Conservation (phyloP, 2,329 filamentous ascomycete species). For the Paramyrothecium roridum region DNA sequence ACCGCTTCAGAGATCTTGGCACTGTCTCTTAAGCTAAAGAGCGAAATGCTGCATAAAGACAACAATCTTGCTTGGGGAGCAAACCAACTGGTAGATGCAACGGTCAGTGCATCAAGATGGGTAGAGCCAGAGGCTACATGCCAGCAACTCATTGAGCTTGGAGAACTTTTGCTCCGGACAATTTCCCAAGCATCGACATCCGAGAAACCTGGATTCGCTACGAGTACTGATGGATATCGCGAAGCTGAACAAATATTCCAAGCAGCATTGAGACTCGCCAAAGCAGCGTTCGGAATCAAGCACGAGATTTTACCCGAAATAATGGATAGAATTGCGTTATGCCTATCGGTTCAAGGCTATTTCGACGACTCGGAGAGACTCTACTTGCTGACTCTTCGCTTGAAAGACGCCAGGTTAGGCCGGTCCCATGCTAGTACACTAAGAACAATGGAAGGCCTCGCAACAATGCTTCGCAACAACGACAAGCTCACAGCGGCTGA, state of each 20-base stretch:
- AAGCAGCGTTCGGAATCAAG: neutral
- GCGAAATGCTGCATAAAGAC: neutral
- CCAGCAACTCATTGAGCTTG: neutral
- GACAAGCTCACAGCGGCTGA: neutral
- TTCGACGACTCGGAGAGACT: neutral
- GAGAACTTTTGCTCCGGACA: neutral
- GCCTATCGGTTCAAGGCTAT: neutral
- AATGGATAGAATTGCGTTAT: neutral
- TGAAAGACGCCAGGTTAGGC: neutral
- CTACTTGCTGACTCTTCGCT: neutral
- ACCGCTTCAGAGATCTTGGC: neutral
- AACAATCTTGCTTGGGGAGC: neutral
- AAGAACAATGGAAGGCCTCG: neutral
- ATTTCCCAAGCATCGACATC: neutral
- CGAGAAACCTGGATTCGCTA: neutral
- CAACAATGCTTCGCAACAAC: neutral
- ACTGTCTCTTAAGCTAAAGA: neutral
- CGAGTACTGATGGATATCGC: neutral
- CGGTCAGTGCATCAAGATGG: neutral
- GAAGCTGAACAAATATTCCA: neutral
- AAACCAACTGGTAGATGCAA: neutral
- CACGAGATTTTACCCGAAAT: neutral
- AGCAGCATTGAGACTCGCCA: neutral
- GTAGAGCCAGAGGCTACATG: neutral
- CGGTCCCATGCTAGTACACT: neutral